A percentile compares a stretch with the other conserved stretches of the same genome.
These are phyloP conservation scores for Rauvolfia tetraphylla DNA, from an alignment of 257 asterid genomes.

Conservation along the genomic window DNA sequence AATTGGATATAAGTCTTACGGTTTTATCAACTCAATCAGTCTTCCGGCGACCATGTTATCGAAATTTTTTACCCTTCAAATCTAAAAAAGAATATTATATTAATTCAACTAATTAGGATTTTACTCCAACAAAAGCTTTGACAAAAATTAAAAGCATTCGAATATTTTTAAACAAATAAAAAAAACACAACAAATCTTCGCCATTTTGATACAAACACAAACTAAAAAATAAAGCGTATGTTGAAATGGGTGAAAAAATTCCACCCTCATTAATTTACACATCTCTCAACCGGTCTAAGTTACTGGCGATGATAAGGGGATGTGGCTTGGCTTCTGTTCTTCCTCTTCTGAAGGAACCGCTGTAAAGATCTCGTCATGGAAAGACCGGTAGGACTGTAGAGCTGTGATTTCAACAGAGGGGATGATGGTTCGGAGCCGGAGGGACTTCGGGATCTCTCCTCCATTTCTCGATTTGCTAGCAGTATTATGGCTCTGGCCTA, in stretches of 20 bases:
- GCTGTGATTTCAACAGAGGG: conserved; percentile 14
- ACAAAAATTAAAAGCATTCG: neutral
- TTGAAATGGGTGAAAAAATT: neutral
- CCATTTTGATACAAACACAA: neutral
- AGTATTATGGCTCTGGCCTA: conserved; percentile 31
- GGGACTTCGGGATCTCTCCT: neutral
- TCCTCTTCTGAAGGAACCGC: conserved; percentile 29
- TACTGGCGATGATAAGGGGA: conserved; percentile 18
- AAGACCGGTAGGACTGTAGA: neutral
- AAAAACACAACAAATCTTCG: neutral
- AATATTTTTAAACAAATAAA: neutral
- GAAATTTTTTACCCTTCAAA: no score
- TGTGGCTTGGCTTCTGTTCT: conserved; percentile 19
- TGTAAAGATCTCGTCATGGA: conserved; percentile 31
- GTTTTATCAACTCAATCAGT: no score
- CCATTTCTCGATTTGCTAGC: conserved; percentile 24
- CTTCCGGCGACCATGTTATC: no score
- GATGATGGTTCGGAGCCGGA: neutral
- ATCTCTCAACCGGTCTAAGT: neutral
- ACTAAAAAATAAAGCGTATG: neutral
- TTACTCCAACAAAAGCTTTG: no score
- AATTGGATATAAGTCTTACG: no score
- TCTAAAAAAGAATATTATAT: no score
- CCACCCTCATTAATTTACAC: neutral
- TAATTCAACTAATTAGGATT: no score